Evolutionary conservation across 108 stramenopile species (phyloP).

Genomic region (Bacterosira constricta): DNA sequence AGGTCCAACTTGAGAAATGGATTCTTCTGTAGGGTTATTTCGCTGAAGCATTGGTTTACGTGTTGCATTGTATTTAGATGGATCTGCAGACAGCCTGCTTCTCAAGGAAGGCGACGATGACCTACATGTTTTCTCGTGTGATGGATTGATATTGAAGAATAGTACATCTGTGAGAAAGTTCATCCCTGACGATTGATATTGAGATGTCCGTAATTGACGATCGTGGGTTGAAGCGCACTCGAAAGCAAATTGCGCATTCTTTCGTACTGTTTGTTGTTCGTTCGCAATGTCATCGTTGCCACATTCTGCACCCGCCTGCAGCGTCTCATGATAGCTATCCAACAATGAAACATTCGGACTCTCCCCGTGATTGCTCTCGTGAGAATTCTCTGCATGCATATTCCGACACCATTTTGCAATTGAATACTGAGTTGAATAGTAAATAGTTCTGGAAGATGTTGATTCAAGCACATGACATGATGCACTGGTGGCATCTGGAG

Average conservation of each 20-base stretch:
- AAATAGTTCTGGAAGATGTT: constrained; percentile 18
- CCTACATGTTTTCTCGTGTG: neutral
- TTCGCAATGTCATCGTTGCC: neutral
- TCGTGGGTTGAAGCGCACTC: constrained; percentile 57
- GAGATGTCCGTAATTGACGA: constrained; percentile 47
- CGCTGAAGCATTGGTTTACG: too few relatives aligned
- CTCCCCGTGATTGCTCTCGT: neutral
- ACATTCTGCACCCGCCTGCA: neutral
- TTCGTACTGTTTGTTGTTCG: constrained; percentile 15
- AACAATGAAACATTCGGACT: constrained; percentile 15
- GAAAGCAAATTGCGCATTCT: constrained; percentile 53
- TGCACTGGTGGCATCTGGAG: neutral
- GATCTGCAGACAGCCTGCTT: neutral
- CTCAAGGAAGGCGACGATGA: neutral
- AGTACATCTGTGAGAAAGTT: constrained; percentile 63
- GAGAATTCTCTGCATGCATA: neutral
- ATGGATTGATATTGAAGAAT: constrained; percentile 68
- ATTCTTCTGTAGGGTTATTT: constrained; percentile 3
- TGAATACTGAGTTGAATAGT: constrained; percentile 38
- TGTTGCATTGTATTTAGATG: too few relatives aligned
- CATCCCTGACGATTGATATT: constrained; percentile 52
- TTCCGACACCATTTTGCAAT: constrained; percentile 50
- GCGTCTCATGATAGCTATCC: constrained; percentile 25
- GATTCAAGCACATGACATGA: neutral
- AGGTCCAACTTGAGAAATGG: constrained; percentile 6